Evolutionary conservation across 306 rosid species (phyloP).

Genomic region (Cicer cuneatum): DNA sequence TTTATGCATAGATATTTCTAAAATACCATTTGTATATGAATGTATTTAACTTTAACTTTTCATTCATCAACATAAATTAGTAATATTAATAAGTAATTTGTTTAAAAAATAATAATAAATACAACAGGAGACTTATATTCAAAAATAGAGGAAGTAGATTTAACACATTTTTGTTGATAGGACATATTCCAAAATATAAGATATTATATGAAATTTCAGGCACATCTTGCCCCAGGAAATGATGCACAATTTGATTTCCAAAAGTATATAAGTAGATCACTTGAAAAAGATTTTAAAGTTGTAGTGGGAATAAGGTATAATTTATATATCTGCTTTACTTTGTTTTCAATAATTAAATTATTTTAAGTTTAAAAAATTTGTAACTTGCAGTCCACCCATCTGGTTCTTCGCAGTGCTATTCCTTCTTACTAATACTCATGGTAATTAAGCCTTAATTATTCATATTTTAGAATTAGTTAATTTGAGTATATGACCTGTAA

Average conservation of each 20-base stretch:
- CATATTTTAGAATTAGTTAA: not conserved
- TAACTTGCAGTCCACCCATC: slow-evolving; percentile 71
- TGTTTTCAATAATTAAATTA: slow-evolving; percentile 17
- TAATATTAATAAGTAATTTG: too few species aligned
- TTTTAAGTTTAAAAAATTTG: slow-evolving; percentile 25
- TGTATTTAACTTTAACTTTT: too few species aligned
- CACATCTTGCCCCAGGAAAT: slow-evolving; percentile 77
- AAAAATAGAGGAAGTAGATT: too few species aligned
- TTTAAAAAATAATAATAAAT: too few species aligned
- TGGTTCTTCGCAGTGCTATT: slow-evolving; percentile 78
- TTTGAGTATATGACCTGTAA: not conserved
- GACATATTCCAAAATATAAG: slow-evolving; percentile 1
- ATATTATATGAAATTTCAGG: slow-evolving; percentile 54
- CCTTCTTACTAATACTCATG: slow-evolving; percentile 65
- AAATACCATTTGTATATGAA: too few species aligned
- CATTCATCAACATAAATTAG: too few species aligned
- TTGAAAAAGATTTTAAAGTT: slow-evolving; percentile 84
- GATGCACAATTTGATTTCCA: slow-evolving; percentile 72
- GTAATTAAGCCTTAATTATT: slow-evolving; percentile 48
- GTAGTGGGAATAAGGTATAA: slow-evolving; percentile 81
- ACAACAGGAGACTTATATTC: too few species aligned
- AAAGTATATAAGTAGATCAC: slow-evolving; percentile 74
- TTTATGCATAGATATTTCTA: too few species aligned
- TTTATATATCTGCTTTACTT: not conserved
- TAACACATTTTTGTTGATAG: not conserved